Base-by-base conservation (phyloP, 257 asterid genomes). In the Avicennia marina region DNA sequence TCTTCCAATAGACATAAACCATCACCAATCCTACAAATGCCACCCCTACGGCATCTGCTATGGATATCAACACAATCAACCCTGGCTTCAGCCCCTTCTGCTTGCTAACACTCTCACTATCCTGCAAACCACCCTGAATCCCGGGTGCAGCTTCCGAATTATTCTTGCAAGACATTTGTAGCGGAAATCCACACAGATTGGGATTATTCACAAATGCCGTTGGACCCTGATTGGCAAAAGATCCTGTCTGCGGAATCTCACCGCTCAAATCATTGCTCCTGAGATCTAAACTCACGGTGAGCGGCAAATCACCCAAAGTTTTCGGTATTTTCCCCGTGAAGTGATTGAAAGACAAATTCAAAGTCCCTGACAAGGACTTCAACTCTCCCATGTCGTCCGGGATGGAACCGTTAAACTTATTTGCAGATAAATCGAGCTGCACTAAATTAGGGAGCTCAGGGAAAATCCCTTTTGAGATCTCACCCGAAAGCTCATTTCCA, bases 211-310 rank as follows among this genome's bases (percentile, higher is more conserved):
- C 40, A 68, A 91, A 91, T 26, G 98, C 97, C 0, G 94, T 85
- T 0, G 97, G 97, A 17, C 98, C 98, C 67, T 91, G 98, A 77
- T 89, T 84, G 3, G 95, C 82, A 50, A 91, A 86, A 4, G 97
- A 84, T 16, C 98, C 98, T 0, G 90, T 75, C 61, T 88, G 95
- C 0, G 98, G 98, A 65, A 91, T 84, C 74, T 86, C 94, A 12
- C 98, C 98, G 10, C 79, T 80, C 61, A 91, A 72, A 58, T 84
- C 74, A 29, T 91, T 91, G 20, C 68, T 69, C 78, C 93, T 78
- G 25, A 91, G 95, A 72, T 86, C 97, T 60, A 91, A 86, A 58
- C 95, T 91, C 64, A 88, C 96, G 0, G 97, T 89, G 42, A 89
- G 74, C 0, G 90, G 81, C 56, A 91, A 72, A 75, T 91, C 90